A percentile compares a stretch with the other conserved stretches of the same genome.
phyloP scores from a whole-genome alignment of 31 red algal species.

The Odonthalia washingtoniensis region DNA sequence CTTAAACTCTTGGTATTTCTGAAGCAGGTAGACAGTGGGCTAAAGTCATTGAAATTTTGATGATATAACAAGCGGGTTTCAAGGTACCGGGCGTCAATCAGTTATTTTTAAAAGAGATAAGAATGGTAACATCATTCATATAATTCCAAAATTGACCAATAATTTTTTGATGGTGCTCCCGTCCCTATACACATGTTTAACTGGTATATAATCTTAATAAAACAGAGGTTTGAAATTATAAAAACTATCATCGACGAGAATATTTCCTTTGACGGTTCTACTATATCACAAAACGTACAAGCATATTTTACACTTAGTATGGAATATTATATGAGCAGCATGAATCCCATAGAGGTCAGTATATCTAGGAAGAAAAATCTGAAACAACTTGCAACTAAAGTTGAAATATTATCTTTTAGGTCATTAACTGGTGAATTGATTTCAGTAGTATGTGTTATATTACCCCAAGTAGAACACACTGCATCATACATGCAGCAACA shows the following conservation, averaged over 20 bases:
- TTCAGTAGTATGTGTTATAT: background rate
- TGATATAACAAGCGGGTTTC: background rate
- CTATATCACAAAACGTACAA: background rate
- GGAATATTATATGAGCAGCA: constrained; percentile 19
- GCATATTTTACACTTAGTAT: constrained; percentile 1
- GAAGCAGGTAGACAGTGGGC: constrained; percentile 62
- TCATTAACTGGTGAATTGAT: background rate
- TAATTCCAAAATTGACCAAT: constrained; percentile 50
- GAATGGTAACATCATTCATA: background rate
- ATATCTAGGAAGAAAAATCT: background rate
- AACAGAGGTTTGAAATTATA: constrained; percentile 40
- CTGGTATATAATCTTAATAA: background rate
- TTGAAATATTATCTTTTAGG: background rate
- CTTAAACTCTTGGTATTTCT: constrained; percentile 49
- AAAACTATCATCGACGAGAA: constrained; percentile 49
- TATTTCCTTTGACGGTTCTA: constrained; percentile 31
- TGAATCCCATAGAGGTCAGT: constrained; percentile 25
- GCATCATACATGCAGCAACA: background rate
- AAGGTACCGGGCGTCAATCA: background rate
- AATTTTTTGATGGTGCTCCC: constrained; percentile 47
- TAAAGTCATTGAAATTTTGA: constrained; percentile 45
- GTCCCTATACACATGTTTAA: constrained; percentile 30
- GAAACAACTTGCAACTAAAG: background rate
- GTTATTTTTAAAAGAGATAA: constrained; percentile 34
- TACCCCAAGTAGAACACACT: background rate